Base-by-base conservation (phyloP, 495 filamentous ascomycete species). In the Paragyromitra xinjiangensis region DNA sequence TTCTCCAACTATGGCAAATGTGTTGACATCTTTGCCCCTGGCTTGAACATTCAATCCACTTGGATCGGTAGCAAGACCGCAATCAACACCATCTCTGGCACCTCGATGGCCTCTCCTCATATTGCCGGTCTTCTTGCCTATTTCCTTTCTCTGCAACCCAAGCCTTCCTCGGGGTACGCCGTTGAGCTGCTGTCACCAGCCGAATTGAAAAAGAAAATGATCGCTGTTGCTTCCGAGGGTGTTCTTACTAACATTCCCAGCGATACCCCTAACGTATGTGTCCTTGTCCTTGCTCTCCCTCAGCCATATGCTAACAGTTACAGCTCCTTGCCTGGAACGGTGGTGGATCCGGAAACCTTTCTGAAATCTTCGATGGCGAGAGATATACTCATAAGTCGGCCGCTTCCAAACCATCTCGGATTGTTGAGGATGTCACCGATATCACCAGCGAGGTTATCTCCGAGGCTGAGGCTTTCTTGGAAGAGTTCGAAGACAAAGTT, bases 1-100 rank as follows among this genome's bases (percentile, higher is more conserved):
- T 99, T 99, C 91, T 98, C 96, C 89, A 99, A 99, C 91, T 98
- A 91, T 85, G 96, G 96, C 84, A 95, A 94, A 89, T 99, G 96
- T 89, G 97, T 95, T 83, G 80, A 98, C 84, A 98, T 99, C 87
- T 99, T 99, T 83, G 96, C 94, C 69, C 96, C 96, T 65, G 96
- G 96, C 81, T 88, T 98, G 62, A 97, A 94, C 90, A 98, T 99
- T 79, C 88, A 92, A 70, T 98, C 96, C 40, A 97, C 95, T 85
- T 99, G 96, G 96, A 95, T 94, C 81, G 96, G 96, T 82, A 93
- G 92, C 90, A 91, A 95, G 83, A 90, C 92, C 82, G 94, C 94
- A 80, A 88, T 91, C 86, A 99, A 99, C 89, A 97, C 93, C 84
- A 99, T 99, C 86, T 99, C 96, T 37, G 96, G 96, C 80, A 99